Conservation (phyloP, 1,284 basidiomycete species). For the Ceratobasidium sp. region DNA sequence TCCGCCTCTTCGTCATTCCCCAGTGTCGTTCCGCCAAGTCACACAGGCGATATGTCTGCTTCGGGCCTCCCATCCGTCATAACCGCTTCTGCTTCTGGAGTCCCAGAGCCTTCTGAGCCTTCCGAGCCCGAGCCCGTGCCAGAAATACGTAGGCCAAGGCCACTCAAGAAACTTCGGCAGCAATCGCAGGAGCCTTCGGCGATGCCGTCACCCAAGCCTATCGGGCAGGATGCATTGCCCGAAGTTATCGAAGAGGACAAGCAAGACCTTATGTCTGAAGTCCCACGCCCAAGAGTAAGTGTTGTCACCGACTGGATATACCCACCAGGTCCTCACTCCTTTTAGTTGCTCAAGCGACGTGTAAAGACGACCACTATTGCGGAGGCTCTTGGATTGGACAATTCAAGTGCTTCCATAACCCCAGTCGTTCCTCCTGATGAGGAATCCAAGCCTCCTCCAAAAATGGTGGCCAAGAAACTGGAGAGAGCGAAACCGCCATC, state of each 20-base stretch:
- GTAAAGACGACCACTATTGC: slow-evolving; percentile 35
- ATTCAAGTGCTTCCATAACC: slow-evolving; percentile 30
- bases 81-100: background rate
- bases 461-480: background rate
- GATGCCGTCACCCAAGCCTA: background rate
- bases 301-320: background rate
- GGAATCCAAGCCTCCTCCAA: background rate
- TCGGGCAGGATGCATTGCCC: background rate
- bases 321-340: background rate
- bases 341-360: slow-evolving; percentile 31
- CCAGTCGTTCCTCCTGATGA: background rate
- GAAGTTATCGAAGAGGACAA: slow-evolving; percentile 1
- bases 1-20: slow-evolving; percentile 10
- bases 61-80: slow-evolving; percentile 5
- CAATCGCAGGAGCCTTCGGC: slow-evolving; percentile 8
- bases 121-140: slow-evolving; percentile 10
- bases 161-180: slow-evolving; percentile 15
- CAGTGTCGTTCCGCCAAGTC: slow-evolving; percentile 17
- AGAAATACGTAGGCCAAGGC: slow-evolving; percentile 12
- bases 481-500: background rate
- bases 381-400: slow-evolving; percentile 27
- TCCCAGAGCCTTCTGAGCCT: background rate
- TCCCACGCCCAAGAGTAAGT: slow-evolving; percentile 15
- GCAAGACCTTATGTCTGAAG: background rate
- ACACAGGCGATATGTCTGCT: slow-evolving; percentile 19